Evolutionary conservation across 805 yeast species (phyloP), one percentile per base, ranked within the genome.

Genomic region (Metschnikowia dekortorum): DNA sequence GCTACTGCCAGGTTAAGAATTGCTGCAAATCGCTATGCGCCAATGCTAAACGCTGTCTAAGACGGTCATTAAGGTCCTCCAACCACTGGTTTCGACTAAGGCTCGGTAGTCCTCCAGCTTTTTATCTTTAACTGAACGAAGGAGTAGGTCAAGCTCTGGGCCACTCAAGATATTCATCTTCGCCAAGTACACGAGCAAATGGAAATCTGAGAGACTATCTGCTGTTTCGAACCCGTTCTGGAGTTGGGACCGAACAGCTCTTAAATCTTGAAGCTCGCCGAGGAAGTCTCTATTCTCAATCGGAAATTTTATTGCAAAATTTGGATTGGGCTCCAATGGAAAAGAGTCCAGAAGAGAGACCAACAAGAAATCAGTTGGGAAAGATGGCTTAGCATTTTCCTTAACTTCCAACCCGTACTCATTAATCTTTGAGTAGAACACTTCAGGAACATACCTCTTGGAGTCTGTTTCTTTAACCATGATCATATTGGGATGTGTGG

Each of bases 281-380:
- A 87, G 64, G 40, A 82, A 83, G 49, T 80, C 87, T 48, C 98
- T 74, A 63, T 91, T 86, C 58, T 88, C 96, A 64, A 91, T 80
- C 1, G 94, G 83, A 70, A 89, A 91, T 4, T 68, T 65, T 33
- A 62, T 64, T 0, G 75, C 60, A 66, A 87, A 86, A 53, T 71
- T 55, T 2, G 88, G 83, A 4, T 56, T 62, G 0, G 83, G 76
- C 0, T 74, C 71, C 54, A 83, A 80, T 1, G 96, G 96, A 78
- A 94, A 92, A 2, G 98, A 97, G 66, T 94, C 98, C 5, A 95
- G 85, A 54, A 92, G 70, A 2, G 97, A 84, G 0, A 92, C 96
- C 47, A 94, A 69, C 96, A 64, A 54, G 46, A 58, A 64, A 47
- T 64, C 68, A 8, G 64, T 64, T 2, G 68, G 68, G 33, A 64